Evolutionary conservation across 164 flowering plant genomes (phyloP), one percentile per base, ranked within the genome.

Genomic region (Chimonanthus praecox): DNA sequence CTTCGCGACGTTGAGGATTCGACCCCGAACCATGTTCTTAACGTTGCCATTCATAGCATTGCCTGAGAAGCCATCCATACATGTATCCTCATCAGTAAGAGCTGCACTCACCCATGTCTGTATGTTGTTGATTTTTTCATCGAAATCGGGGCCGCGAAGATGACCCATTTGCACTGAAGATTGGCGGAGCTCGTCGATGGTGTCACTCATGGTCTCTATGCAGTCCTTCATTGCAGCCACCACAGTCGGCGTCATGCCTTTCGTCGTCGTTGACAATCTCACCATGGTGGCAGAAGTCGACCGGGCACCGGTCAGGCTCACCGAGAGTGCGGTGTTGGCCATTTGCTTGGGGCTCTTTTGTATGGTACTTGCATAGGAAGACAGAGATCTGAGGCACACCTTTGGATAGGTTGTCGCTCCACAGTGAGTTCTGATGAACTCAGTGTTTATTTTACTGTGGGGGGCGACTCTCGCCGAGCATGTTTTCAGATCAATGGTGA

Each of bases 61-160:
- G n/a, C 84, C 85, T 0, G 76, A 71, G 43, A 92, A 90, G 49
- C 93, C 97, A 4, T 90, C 92, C 46, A 69, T 73, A 77, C 97
- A 91, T 0, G 91, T 88, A 71, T 69, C 83, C 70, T 85, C 89
- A 4, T 89, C 81, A 1, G 94, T 87, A 75, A 91, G 67, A 7
- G 92, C 94, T 3, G 97, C 94, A 75, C 97, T 91, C 20, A 89
- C 88, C 91, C 94, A 89, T 10, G 97, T 89, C 70, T 85, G 86
- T n/a, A 89, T 73, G 69, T 88, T 82, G 71, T 44, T 88, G 71
- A 88, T 87, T 45, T 72, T 54, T 20, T 75, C 5, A 66, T 47
- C 79, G 44, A 81, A 84, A 10, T 85, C 49, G 0, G 75, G 48
- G 2, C 79, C 80, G 2, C 43, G 69, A 7, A 83, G 58, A 4